phyloP scores from a whole-genome alignment of 768 basidiomycete genomes.

The Naganishia kalamii region DNA sequence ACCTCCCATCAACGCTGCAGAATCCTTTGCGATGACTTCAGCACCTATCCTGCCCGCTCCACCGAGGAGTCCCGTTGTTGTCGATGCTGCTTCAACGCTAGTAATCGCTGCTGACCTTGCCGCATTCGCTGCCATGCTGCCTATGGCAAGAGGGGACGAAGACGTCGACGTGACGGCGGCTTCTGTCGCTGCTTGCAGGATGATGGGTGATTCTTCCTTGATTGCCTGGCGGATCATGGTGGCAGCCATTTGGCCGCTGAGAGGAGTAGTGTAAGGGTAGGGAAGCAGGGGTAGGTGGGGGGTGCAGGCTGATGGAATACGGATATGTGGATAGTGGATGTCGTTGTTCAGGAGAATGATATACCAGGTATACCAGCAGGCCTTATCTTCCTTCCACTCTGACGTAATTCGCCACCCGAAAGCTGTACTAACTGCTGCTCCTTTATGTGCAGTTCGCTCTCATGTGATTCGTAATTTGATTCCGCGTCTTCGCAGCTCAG shows the following conservation, averaged over 20 bases:
- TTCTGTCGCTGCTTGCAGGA: slow-evolving; percentile 3
- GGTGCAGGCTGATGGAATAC: no score
- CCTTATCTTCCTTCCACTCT: no score
- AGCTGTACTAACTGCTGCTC: no score
- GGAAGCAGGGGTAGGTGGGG: background rate
- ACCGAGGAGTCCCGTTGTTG: background rate
- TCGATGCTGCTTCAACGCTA: slow-evolving; percentile 1
- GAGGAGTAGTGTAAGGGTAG: background rate
- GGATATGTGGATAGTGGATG: no score
- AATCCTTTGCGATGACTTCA: background rate
- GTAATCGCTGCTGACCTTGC: background rate
- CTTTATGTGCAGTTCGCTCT: no score
- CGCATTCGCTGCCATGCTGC: background rate
- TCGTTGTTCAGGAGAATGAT: no score
- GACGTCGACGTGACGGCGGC: background rate
- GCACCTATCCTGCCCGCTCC: background rate
- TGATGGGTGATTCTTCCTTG: background rate
- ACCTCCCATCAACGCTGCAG: background rate
- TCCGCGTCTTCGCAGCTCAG: no score
- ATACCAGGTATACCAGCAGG: no score
- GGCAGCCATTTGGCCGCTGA: background rate
- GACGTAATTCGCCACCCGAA: no score
- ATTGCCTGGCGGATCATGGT: slow-evolving; percentile 8
- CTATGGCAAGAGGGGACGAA: background rate
- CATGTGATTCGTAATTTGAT: no score